A percentile compares a stretch with the other conserved stretches of the same genome.
Evolutionary conservation across 2,329 filamentous ascomycete genomes (phyloP).

Genomic region (Colletotrichum orchidophilum): DNA sequence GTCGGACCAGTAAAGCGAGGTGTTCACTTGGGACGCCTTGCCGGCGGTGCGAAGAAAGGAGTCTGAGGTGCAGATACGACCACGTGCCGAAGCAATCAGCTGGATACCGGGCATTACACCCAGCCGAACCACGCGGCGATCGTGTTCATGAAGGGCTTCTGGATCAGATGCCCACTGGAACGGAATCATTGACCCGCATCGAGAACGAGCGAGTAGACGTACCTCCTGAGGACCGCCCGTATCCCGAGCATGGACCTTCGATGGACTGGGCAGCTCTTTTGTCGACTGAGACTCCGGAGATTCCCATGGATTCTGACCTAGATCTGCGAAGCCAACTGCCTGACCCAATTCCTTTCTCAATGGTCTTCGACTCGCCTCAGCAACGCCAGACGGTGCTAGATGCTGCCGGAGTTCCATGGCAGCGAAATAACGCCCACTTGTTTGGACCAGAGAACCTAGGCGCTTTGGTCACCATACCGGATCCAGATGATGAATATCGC

Average conservation of each 20-base stretch:
- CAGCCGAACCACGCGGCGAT: not conserved
- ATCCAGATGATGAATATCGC: not conserved
- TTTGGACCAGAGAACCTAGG: not conserved
- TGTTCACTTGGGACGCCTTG: constrained; percentile 38
- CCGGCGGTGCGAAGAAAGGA: constrained; percentile 35
- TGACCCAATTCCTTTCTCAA: not conserved
- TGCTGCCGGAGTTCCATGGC: not conserved
- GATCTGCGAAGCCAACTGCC: not conserved
- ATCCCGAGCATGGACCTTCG: not conserved
- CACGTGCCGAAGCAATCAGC: not conserved
- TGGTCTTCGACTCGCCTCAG: not conserved
- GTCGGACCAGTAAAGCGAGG: constrained; percentile 39
- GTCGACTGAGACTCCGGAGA: not conserved
- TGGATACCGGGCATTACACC: not conserved
- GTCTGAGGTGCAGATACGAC: constrained; percentile 35
- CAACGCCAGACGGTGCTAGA: not conserved
- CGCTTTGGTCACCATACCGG: not conserved
- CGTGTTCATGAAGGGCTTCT: not conserved
- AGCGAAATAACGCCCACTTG: not conserved
- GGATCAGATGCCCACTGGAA: not conserved
- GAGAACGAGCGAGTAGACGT: not conserved
- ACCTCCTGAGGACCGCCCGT: not conserved
- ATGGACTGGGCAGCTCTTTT: not conserved
- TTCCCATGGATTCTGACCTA: not conserved
- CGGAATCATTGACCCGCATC: no score